phyloP scores from a whole-genome alignment of 108 stramenopile genomes.

The Cyclotella choctawhatcheeana region DNA sequence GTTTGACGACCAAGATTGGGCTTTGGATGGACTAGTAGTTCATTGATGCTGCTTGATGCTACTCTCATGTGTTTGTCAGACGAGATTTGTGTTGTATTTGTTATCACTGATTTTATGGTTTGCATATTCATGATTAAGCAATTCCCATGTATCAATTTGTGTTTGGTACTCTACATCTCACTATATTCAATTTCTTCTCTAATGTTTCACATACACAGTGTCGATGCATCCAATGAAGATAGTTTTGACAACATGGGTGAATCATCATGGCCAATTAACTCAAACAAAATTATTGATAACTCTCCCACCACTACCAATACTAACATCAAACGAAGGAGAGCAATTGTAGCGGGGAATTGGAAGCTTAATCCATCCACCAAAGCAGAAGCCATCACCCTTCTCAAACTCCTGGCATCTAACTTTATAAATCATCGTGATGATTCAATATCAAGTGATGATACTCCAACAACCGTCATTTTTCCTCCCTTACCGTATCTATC shows the following conservation, averaged over 20 bases:
- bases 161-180: background rate
- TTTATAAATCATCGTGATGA: conserved; percentile 52
- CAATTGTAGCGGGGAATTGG: conserved; percentile 81
- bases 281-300: background rate
- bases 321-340: conserved; percentile 18
- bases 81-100: too few species aligned
- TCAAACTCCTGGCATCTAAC: conserved; percentile 57
- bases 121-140: background rate
- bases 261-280: background rate
- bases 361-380: conserved; percentile 71
- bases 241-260: background rate
- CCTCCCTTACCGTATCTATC: conserved; percentile 70
- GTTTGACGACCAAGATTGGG: background rate
- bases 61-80: too few species aligned
- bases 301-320: background rate
- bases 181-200: background rate
- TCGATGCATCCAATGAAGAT: background rate
- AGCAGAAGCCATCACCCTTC: conserved; percentile 60
- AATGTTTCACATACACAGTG: background rate
- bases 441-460: background rate
- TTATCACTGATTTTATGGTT: background rate
- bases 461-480: conserved; percentile 66
- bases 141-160: background rate
- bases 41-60: too few species aligned
- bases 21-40: background rate